Evolutionary conservation across 306 rosid species (phyloP).

Genomic region (Quercus parvula): DNA sequence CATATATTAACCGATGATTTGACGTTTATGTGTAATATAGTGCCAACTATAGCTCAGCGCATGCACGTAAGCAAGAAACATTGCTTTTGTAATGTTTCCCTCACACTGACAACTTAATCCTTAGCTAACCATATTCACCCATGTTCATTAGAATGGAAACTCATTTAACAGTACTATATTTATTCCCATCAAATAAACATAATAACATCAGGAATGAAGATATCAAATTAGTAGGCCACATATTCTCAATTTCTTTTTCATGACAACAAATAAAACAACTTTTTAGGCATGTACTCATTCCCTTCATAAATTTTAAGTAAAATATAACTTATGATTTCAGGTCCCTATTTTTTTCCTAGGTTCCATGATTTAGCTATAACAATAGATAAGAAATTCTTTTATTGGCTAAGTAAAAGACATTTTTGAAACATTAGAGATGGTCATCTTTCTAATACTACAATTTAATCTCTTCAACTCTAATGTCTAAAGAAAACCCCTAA

Average conservation of each 20-base stretch:
- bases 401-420: not conserved
- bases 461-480: not conserved
- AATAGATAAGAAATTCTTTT: not conserved
- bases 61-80: too few relatives aligned
- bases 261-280: not conserved
- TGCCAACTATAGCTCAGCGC: too few relatives aligned
- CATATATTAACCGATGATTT: too few relatives aligned
- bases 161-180: not conserved
- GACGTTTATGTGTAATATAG: too few relatives aligned
- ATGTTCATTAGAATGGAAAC: not conserved
- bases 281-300: not conserved
- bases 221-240: not conserved
- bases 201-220: not conserved
- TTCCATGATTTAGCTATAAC: not conserved
- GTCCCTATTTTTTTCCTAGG: not conserved
- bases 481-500: not conserved
- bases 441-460: not conserved
- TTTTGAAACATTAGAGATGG: not conserved
- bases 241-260: not conserved
- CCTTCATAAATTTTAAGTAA: not conserved
- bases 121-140: not conserved
- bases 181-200: not conserved
- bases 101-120: not conserved
- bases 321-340: not conserved
- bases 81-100: too few relatives aligned